Evolutionary conservation across 148 eudicot species (phyloP).

Genomic region (Amaranthus palmeri): DNA sequence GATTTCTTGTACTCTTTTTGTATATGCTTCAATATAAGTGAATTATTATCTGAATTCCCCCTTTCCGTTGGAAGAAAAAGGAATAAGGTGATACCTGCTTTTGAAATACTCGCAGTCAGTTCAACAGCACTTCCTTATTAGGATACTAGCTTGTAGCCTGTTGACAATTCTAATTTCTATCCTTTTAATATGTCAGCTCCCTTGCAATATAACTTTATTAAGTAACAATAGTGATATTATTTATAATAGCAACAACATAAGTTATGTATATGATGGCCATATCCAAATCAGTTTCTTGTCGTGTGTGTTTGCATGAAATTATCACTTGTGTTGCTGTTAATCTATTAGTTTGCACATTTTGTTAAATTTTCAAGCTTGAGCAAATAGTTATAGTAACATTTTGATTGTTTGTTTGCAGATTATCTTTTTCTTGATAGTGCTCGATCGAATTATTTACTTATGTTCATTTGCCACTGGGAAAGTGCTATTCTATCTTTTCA

Average conservation of each 20-base stretch:
- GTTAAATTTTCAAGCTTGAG: not conserved
- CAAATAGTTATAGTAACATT: slow-evolving; percentile 1
- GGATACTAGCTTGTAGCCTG: not conserved
- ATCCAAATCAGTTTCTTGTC: not conserved
- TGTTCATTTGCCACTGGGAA: slow-evolving; percentile 93
- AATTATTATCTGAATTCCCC: no score
- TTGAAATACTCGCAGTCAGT: no score
- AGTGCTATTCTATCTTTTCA: slow-evolving; percentile 86
- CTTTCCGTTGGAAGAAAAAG: no score
- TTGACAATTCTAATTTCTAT: not conserved
- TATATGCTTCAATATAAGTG: no score
- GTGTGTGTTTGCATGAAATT: not conserved
- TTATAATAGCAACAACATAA: not conserved
- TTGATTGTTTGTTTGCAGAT: slow-evolving; percentile 50
- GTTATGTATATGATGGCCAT: not conserved
- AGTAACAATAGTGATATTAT: not conserved
- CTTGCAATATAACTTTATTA: not conserved
- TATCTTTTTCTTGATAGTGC: slow-evolving; percentile 96
- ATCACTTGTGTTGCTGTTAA: not conserved
- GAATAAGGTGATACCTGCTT: no score
- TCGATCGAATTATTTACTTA: slow-evolving; percentile 91
- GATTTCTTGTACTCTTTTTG: no score
- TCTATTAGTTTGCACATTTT: not conserved
- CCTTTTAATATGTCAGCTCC: not conserved
- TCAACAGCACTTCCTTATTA: no score